Percentiles rank a stretch among this genome's conserved stretches.
phyloP scores from a whole-genome alignment of 2,329 filamentous ascomycete genomes.

The Pseudonectria buxi region DNA sequence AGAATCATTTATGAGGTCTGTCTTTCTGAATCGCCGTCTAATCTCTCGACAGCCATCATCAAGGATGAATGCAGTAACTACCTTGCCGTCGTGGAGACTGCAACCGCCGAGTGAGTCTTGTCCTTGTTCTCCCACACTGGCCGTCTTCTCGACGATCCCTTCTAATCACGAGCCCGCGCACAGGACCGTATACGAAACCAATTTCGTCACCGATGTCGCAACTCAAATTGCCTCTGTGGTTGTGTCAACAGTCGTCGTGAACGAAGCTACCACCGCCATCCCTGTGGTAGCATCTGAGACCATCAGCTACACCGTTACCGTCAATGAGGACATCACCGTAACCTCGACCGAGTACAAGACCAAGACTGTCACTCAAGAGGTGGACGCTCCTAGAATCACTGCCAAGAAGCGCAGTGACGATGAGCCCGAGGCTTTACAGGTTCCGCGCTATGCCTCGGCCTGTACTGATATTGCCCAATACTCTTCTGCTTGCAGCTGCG shows the following conservation, averaged over 20 bases:
- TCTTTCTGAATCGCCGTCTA: neutral
- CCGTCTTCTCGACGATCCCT: neutral
- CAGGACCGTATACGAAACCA: conserved; percentile 3
- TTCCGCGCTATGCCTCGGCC: conserved; percentile 17
- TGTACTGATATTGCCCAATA: conserved; percentile 15
- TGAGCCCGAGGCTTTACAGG: conserved; percentile 1
- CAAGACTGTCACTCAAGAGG: neutral
- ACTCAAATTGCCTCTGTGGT: conserved; percentile 1
- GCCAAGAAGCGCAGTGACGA: neutral
- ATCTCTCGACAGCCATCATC: conserved; percentile 1
- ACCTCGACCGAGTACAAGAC: conserved; percentile 1
- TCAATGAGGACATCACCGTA: neutral
- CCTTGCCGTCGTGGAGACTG: conserved; percentile 3
- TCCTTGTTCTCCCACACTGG: neutral
- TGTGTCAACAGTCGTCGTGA: conserved; percentile 1
- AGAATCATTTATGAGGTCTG: neutral
- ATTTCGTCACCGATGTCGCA: conserved; percentile 1
- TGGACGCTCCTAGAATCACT: neutral
- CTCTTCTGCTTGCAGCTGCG: conserved; percentile 19
- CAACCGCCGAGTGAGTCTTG: conserved; percentile 1
- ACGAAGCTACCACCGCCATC: conserved; percentile 4
- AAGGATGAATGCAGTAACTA: conserved; percentile 4
- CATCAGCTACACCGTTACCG: conserved; percentile 2
- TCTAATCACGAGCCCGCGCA: neutral
- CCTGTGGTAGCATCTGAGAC: conserved; percentile 1